These are phyloP conservation scores for Candida ascalaphidarum DNA, from an alignment of 805 yeast species.

Conservation along the genomic window DNA sequence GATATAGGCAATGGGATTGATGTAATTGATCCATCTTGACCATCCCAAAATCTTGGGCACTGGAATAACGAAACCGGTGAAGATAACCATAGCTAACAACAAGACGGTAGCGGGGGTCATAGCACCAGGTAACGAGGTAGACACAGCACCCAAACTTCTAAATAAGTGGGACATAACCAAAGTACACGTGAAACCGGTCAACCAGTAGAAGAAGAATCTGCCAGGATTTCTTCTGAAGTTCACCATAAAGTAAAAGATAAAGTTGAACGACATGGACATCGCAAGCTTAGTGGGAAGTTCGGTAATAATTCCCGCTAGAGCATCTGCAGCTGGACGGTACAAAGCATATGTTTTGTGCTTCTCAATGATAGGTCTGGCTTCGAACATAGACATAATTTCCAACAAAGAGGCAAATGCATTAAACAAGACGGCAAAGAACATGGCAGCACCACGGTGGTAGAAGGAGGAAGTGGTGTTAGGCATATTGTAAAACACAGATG, in stretches of 20 bases:
- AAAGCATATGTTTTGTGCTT: constrained; percentile 68
- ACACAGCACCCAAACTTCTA: constrained; percentile 33
- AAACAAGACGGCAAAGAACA: constrained; percentile 53
- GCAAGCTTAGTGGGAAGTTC: constrained; percentile 53
- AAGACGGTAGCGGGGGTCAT: constrained; percentile 39
- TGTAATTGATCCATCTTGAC: constrained; percentile 30
- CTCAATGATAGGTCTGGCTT: constrained; percentile 54
- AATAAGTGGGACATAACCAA: constrained; percentile 31
- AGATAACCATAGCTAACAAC: constrained; percentile 46
- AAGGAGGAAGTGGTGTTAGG: constrained; percentile 44
- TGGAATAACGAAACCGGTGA: constrained; percentile 40
- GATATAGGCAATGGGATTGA: constrained; percentile 34
- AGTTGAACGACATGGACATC: constrained; percentile 22
- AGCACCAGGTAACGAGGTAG: constrained; percentile 32
- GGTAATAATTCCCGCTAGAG: constrained; percentile 51
- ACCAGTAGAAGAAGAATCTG: constrained; percentile 29
- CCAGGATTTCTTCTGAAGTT: constrained; percentile 29
- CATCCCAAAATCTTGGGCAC: constrained; percentile 27
- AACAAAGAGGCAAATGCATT: constrained; percentile 55
- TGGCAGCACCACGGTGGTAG: constrained; percentile 54
- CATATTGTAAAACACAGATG: constrained; percentile 51
- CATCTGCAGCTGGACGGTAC: constrained; percentile 70
- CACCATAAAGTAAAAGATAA: constrained; percentile 21
- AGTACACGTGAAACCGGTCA: constrained; percentile 14
- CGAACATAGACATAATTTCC: constrained; percentile 51